Evolutionary conservation across 108 stramenopile genomes (phyloP).

Genomic region (Stephanodiscus triporus): DNA sequence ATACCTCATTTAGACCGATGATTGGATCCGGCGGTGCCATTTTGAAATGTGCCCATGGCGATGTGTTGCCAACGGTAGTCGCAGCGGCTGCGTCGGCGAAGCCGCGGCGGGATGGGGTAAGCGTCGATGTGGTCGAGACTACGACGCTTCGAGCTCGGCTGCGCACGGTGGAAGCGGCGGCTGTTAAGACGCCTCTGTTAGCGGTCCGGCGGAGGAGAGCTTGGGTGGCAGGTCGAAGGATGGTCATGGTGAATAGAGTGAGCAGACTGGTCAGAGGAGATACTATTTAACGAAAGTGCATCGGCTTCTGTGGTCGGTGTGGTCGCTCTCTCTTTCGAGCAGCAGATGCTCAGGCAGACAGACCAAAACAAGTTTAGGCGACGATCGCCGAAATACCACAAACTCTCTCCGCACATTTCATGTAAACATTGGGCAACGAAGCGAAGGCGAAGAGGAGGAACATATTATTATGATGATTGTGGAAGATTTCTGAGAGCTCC

Average conservation of each 20-base stretch:
- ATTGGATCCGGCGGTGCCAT: conserved; percentile 98
- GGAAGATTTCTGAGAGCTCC: too few relatives aligned
- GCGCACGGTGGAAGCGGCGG: conserved; percentile 5
- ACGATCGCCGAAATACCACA: too few relatives aligned
- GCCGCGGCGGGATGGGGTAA: conserved; percentile 12
- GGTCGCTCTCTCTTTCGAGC: too few relatives aligned
- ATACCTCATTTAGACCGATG: conserved; percentile 94
- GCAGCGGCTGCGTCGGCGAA: conserved; percentile 26
- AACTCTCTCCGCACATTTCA: too few relatives aligned
- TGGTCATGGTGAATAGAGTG: conserved; percentile 2
- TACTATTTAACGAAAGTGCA: too few relatives aligned
- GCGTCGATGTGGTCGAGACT: background rate
- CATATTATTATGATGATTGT: too few relatives aligned
- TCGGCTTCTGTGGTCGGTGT: too few relatives aligned
- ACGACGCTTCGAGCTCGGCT: background rate
- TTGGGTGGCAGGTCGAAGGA: conserved; percentile 22
- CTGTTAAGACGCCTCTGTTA: background rate
- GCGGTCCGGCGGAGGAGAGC: conserved; percentile 12
- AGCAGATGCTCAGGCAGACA: too few relatives aligned
- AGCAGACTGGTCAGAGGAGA: background rate
- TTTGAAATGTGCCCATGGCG: conserved; percentile 83
- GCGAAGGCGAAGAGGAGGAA: too few relatives aligned
- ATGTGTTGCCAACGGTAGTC: conserved; percentile 19
- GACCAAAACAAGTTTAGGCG: too few relatives aligned
- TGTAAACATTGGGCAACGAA: too few relatives aligned